Base-by-base conservation (phyloP, 768 basidiomycete genomes). In the Arthromyces matolae region DNA sequence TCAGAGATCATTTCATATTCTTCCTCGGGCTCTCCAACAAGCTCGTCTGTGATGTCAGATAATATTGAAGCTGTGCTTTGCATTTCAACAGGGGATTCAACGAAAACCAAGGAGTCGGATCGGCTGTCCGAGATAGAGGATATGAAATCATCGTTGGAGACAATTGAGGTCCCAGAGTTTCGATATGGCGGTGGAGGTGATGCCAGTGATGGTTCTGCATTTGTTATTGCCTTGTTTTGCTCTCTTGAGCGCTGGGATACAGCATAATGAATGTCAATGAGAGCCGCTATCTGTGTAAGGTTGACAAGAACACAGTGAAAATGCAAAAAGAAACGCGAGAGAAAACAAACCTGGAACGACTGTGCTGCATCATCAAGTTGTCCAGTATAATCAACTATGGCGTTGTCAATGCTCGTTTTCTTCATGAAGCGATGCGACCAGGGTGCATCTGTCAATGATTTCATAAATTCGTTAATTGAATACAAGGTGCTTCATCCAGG, bases 261-360 rank as follows among this genome's bases (percentile, higher is more conserved):
- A 16, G 69, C 63, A 46, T 70, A 67, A 51, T 78, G 76, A 14
- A 78, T 67, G 39, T 73, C 69, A 32, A 78, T 76, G 4, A 78
- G 65, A 0, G 73, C 71, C 5, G 72, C 68, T 5, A 77, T 66
- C 77, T 77, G 48, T 13, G 18, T n/a, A n/a, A n/a, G n/a, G n/a
- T n/a, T n/a, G n/a, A n/a, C n/a, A n/a, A n/a, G n/a, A n/a, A n/a
- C n/a, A n/a, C n/a, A n/a, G n/a, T n/a, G n/a, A n/a, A n/a, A n/a
- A n/a, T n/a, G n/a, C n/a, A n/a, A n/a, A n/a, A n/a, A n/a, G n/a
- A n/a, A n/a, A n/a, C n/a, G n/a, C n/a, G n/a, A n/a, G n/a, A n/a
- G n/a, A n/a, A n/a, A 19, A 13, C 5, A 29, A 9, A 73, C 77
- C 65, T 78, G 76, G 48, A 78, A 76, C 8, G 75, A 68, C 39